Base-by-base conservation (phyloP, 768 basidiomycete species). In the Leccinum aurantiacum region DNA sequence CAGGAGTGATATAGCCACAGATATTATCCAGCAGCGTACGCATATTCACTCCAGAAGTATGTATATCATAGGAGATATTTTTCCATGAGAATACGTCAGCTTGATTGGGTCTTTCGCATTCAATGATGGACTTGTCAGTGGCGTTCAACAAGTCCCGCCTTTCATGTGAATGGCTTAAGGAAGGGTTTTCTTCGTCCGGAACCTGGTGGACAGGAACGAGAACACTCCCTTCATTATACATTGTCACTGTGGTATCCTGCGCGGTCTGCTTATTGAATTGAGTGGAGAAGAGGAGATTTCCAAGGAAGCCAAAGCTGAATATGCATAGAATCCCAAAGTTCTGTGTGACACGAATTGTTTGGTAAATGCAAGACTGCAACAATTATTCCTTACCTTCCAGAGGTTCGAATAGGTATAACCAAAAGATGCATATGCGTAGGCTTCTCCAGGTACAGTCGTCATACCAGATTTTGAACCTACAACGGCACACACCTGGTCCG, bases 51-150 rank as follows among this genome's bases (percentile, higher is more conserved):
- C 68, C 67, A 0, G 63, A 52, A 49, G 73, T 65, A 2, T 82
- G 79, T 2, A 93, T 85, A 50, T 79, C 80, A 71, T 94, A 95
- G 58, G 78, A 76, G 52, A 93, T 65, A 59, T 85, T 76, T 54
- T 84, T 80, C 91, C 91, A 95, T 1, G 92, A 90, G 74, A 95
- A 94, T 3, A 87, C 76, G 60, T 87, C 79, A n/a, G 69, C 74
- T 75, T 3, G 29, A n/a, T 2, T 51, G 17, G 41, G 19, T 8
- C 22, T 46, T 61, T 78, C 80, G 0, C 29, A 19, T 13, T 25
- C 2, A 14, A 48, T 4, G 15, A 38, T 1, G 4, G 27, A 5
- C 7, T 17, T 1, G 17, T 63, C 15, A 6, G 25, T 1, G 5
- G 17, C 11, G 11, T 33, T 27, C 2, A 1, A 2, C 7, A 9